Conservation (phyloP, 2,329 filamentous ascomycete species). For the Celoporthe dispersa region DNA sequence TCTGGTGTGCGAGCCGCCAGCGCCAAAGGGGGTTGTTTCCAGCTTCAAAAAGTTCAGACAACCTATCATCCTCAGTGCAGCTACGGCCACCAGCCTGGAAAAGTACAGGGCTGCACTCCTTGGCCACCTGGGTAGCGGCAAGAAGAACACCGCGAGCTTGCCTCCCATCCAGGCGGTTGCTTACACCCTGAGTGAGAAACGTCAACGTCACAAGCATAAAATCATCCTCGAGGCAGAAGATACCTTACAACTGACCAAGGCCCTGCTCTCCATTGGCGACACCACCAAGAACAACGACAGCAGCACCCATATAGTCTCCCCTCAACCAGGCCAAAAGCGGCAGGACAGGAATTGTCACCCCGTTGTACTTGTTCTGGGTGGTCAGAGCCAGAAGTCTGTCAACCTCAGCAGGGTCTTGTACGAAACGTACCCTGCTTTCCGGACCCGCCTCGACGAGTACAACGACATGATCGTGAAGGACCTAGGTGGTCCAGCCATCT, state of each 20-base stretch:
- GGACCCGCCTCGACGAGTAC: conserved; percentile 34
- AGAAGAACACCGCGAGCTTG: conserved; percentile 36
- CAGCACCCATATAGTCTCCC: not conserved
- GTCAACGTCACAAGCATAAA: conserved; percentile 33
- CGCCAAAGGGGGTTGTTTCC: too few relatives aligned
- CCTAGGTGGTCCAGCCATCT: conserved; percentile 33
- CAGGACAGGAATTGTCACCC: not conserved
- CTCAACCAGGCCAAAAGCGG: not conserved
- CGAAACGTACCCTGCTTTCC: conserved; percentile 33
- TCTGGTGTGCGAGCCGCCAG: too few relatives aligned
- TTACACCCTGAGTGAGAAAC: conserved; percentile 33
- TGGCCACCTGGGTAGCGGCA: too few relatives aligned
- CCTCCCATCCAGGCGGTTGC: conserved; percentile 14
- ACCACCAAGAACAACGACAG: not conserved
- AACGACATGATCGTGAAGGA: conserved; percentile 18
- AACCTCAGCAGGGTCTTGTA: conserved; percentile 39
- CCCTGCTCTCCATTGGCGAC: not conserved
- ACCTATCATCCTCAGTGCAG: too few relatives aligned
- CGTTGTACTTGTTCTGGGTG: conserved; percentile 10
- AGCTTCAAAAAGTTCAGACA: too few relatives aligned
- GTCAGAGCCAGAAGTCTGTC: conserved; percentile 38
- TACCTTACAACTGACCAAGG: conserved; percentile 25
- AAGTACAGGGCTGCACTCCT: too few relatives aligned
- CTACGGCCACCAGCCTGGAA: too few relatives aligned
- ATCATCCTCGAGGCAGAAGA: conserved; percentile 36